Evolutionary conservation across 495 filamentous ascomycete species (phyloP).

Genomic region (Schizothecium vesticola): DNA sequence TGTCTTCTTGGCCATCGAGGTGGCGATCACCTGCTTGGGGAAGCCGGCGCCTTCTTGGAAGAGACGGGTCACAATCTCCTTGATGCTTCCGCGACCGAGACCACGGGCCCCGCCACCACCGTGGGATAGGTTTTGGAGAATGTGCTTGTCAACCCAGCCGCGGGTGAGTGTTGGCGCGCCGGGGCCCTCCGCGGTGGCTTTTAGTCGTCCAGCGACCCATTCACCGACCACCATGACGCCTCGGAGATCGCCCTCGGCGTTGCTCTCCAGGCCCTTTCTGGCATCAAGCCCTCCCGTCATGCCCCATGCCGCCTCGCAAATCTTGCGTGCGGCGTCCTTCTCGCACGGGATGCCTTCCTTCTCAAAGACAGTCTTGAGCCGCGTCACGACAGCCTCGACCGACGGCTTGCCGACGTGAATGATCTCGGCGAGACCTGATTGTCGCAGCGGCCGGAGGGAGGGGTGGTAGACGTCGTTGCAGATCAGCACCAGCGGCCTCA

Average conservation of each 20-base stretch:
- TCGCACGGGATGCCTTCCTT: constrained; percentile 83
- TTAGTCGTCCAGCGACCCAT: constrained; percentile 83
- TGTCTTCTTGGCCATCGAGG: constrained; percentile 24
- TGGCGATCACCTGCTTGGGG: constrained; percentile 46
- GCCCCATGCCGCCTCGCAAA: constrained; percentile 94
- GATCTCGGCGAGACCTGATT: constrained; percentile 76
- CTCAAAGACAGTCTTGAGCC: constrained; percentile 76
- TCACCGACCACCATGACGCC: constrained; percentile 91
- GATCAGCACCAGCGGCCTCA: constrained; percentile 84
- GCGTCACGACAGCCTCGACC: constrained; percentile 74
- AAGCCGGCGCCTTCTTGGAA: constrained; percentile 87
- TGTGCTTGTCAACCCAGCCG: constrained; percentile 76
- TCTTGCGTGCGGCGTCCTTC: constrained; percentile 75
- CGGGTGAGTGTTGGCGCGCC: constrained; percentile 54
- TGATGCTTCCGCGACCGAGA: constrained; percentile 68
- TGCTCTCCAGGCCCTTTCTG: constrained; percentile 52
- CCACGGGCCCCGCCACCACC: constrained; percentile 73
- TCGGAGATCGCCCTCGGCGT: constrained; percentile 83
- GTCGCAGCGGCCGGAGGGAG: constrained; percentile 74
- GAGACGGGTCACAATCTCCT: constrained; percentile 77
- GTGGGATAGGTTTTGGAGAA: constrained; percentile 63
- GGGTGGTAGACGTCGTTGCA: constrained; percentile 98
- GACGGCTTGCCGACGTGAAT: constrained; percentile 89
- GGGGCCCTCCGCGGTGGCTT: constrained; percentile 40
- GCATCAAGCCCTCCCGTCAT: constrained; percentile 56